Evolutionary conservation across 208 protist genomes (phyloP).

Genomic region (Crithidia expoeki): DNA sequence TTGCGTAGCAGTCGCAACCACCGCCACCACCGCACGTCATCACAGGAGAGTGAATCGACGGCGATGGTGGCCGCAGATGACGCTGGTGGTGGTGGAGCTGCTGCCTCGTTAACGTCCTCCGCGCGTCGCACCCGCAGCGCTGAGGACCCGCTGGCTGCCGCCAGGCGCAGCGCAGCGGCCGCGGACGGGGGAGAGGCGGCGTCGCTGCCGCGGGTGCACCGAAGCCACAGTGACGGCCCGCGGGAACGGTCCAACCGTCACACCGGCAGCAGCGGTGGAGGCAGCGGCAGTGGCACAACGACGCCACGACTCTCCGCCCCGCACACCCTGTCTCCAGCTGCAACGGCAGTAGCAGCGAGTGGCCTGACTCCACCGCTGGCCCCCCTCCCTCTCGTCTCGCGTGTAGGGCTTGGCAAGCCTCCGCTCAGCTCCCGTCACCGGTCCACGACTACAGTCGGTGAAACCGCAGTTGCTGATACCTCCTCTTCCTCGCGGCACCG

Average conservation of each 20-base stretch:
- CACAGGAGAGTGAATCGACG: constrained; percentile 12
- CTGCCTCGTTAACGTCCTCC: neutral
- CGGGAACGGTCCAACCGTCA: constrained; percentile 7
- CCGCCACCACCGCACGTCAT: constrained; percentile 15
- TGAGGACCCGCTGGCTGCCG: constrained; percentile 26
- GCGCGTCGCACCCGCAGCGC: constrained; percentile 31
- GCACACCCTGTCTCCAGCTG: constrained; percentile 20
- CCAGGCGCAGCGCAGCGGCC: constrained; percentile 1
- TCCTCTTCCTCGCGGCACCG: constrained; percentile 20
- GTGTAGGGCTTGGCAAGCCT: constrained; percentile 54
- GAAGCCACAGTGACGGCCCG: constrained; percentile 30
- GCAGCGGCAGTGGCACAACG: constrained; percentile 1
- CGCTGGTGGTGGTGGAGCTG: neutral
- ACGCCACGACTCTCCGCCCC: constrained; percentile 14
- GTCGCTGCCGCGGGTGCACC: constrained; percentile 8
- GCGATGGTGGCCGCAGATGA: neutral
- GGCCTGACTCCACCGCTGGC: constrained; percentile 29
- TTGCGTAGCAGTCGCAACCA: constrained; percentile 7
- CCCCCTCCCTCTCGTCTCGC: constrained; percentile 22
- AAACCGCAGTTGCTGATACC: neutral
- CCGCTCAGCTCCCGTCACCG: constrained; percentile 53
- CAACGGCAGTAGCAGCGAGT: constrained; percentile 9
- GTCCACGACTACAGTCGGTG: constrained; percentile 7
- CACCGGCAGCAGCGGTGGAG: neutral
- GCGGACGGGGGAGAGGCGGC: neutral